Evolutionary conservation across 2,329 filamentous ascomycete genomes (phyloP).

Genomic region (Cryphonectria japonica): DNA sequence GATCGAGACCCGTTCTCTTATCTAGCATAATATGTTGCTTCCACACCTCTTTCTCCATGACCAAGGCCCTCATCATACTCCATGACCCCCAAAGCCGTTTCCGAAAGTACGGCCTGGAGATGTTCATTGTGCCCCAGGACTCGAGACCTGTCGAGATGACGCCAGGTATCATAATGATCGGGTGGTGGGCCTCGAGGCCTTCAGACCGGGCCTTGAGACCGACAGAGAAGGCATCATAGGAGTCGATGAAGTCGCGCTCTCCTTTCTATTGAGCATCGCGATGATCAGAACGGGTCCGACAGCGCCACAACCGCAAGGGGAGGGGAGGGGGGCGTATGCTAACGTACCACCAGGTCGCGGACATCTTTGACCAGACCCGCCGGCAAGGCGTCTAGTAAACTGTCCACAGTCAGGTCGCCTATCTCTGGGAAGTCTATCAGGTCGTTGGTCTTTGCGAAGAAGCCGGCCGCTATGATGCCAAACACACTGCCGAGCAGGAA

Average conservation of each 20-base stretch:
- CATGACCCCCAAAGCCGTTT: conserved; percentile 96
- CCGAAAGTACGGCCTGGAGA: conserved; percentile 87
- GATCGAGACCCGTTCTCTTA: conserved; percentile 86
- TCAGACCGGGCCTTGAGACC: conserved; percentile 81
- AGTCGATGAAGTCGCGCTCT: conserved; percentile 80
- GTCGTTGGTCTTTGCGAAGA: conserved; percentile 88
- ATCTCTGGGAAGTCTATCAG: conserved; percentile 78
- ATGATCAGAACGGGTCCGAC: conserved; percentile 17
- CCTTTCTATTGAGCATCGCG: conserved; percentile 60
- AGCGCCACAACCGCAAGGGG: not conserved
- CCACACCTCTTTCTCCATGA: conserved; percentile 92
- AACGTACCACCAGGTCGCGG: conserved; percentile 76
- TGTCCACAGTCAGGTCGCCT: conserved; percentile 79
- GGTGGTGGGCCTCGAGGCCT: conserved; percentile 80
- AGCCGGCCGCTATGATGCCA: conserved; percentile 83
- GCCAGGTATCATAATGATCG: conserved; percentile 95
- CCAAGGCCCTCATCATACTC: conserved; percentile 97
- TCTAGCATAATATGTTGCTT: conserved; percentile 98
- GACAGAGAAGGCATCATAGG: conserved; percentile 92
- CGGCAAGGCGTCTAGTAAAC: conserved; percentile 83
- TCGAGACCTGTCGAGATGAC: conserved; percentile 97
- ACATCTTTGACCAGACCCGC: conserved; percentile 85
- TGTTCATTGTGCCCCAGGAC: conserved; percentile 90
- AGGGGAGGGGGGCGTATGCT: conserved; percentile 21
- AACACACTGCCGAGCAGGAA: conserved; percentile 90